A percentile compares a stretch with the other conserved stretches of the same genome.
Conservation (phyloP, 257 asterid genomes). For the Solanum clarkiae region DNA sequence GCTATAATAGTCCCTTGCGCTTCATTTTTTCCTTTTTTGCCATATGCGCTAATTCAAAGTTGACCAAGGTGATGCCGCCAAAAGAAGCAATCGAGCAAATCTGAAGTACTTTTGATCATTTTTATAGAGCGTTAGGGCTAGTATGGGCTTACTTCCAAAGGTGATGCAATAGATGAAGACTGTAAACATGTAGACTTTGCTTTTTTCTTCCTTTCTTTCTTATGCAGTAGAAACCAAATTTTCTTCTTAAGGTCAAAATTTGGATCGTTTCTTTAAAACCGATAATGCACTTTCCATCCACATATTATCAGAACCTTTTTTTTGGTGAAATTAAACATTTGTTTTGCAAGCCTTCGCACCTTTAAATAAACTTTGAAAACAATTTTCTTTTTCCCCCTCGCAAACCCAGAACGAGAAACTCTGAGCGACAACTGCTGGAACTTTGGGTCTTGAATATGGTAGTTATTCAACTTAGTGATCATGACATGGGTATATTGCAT, state of each 20-base stretch:
- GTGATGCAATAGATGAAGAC: background rate
- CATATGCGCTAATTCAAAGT: background rate
- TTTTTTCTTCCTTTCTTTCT: background rate
- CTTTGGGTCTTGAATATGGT: background rate
- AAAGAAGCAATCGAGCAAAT: background rate
- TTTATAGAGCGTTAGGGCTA: background rate
- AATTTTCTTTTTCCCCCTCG: background rate
- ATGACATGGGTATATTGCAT: background rate
- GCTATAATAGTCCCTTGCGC: background rate
- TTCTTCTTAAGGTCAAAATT: background rate
- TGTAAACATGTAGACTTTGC: background rate
- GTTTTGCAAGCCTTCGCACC: background rate
- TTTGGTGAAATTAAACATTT: background rate
- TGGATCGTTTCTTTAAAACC: background rate
- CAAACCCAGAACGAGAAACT: background rate
- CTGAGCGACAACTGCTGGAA: background rate
- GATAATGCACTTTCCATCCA: background rate
- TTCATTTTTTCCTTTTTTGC: background rate
- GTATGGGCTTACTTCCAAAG: background rate
- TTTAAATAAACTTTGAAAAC: background rate
- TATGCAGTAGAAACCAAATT: background rate
- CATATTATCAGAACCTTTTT: background rate
- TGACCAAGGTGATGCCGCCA: background rate
- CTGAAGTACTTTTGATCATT: background rate
- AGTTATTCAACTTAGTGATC: background rate